These are phyloP conservation scores for Globisporangium rhizosaccharum DNA, from an alignment of 352 stramenopile species.

Conservation along the genomic window DNA sequence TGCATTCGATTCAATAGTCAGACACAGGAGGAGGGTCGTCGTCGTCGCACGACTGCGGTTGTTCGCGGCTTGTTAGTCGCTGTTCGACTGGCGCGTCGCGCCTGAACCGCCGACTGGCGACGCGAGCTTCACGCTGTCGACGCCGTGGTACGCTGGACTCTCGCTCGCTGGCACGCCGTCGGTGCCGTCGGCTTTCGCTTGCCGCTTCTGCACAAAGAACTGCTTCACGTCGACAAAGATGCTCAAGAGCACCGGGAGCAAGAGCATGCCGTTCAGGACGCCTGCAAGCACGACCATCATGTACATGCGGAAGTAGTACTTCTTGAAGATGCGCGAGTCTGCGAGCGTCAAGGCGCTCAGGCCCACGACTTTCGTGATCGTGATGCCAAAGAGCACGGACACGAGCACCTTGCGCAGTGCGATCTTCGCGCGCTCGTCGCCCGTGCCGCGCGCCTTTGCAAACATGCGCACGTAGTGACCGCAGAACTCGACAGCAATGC, in stretches of 20 bases:
- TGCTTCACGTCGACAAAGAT: constrained; percentile 40
- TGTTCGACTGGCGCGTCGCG: constrained; percentile 22
- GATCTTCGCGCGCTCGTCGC: constrained; percentile 26
- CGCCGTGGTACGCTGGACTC: constrained; percentile 21
- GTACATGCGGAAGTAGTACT: constrained; percentile 93
- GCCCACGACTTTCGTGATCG: constrained; percentile 33
- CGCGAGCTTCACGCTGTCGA: constrained; percentile 12
- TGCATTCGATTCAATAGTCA: constrained; percentile 6
- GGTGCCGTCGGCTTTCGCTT: constrained; percentile 12
- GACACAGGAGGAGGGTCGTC: neutral
- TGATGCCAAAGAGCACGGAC: constrained; percentile 41
- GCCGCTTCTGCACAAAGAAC: constrained; percentile 32
- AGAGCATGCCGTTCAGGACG: constrained; percentile 70
- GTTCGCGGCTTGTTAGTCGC: constrained; percentile 11
- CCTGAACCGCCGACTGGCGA: constrained; percentile 10
- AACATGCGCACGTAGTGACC: constrained; percentile 77
- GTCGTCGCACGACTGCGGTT: neutral
- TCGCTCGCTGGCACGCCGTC: constrained; percentile 10
- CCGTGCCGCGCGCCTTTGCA: constrained; percentile 23
- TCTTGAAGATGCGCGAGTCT: constrained; percentile 81
- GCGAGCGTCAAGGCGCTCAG: constrained; percentile 34
- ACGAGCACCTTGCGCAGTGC: constrained; percentile 32
- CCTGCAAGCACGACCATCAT: constrained; percentile 76
- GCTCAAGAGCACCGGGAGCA: constrained; percentile 58
- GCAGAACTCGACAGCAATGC: constrained; percentile 80